Evolutionary conservation across 148 eudicot species (phyloP), one percentile per base, ranked within the genome.

Genomic region (Rhododendron molle): DNA sequence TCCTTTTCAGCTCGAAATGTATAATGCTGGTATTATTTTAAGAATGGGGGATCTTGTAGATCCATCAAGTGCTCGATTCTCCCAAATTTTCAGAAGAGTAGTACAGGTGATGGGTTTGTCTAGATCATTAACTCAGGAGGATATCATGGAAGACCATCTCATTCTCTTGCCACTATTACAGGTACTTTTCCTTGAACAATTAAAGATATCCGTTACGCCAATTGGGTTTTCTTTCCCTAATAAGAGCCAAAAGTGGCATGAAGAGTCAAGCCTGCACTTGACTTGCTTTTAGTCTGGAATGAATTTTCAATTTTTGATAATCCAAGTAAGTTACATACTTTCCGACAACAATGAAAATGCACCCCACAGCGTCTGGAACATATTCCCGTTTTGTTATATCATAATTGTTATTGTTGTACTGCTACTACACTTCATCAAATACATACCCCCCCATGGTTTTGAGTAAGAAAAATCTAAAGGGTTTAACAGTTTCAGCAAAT

Each of bases 1-100:
- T 73, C 10, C 2, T 74, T 52, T 89, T 83, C 91, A 94, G 93
- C 88, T 95, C 49, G 95, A 96, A 87, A 95, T 96, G 99, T 89
- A 91, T 86, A 91, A 88, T 85, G 87, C 90, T 49, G 97, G 99
- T 81, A 92, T 93, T n/a, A 67, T 96, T 74, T 72, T 91, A 84
- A 89, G 85, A 47, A 44, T 78, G 8, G 52, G 76, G 7, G 92
- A 92, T 87, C 89, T 94, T 54, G 87, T 85, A 38, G 87, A 92
- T 90, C 94, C 94, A 21, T 85, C 82, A 11, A 87, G 88, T 84
- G 91, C 93, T 23, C 89, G 82, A 9, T 83, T 93, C 43, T 87
- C 92, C 62, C 89, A 85, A 84, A 73, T 94, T 54, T 81, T 96
- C 18, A 88, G 81, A 76, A 93, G 87, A 84, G 89, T 88, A 21